Conservation (phyloP, 108 stramenopile genomes). For the Skeletonema potamos region DNA sequence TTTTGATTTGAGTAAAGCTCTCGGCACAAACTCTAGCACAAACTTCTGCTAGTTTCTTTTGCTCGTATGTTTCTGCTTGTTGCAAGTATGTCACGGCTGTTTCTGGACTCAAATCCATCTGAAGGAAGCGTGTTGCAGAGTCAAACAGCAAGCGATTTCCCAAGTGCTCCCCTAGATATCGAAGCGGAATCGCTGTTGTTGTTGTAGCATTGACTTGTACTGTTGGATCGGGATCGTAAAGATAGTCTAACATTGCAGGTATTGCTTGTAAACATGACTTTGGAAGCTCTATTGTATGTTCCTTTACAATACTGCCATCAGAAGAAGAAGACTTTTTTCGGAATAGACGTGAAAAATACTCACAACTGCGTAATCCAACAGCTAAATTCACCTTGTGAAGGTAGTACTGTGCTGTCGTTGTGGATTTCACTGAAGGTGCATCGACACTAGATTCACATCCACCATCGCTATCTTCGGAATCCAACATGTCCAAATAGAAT, state of each 20-base stretch:
- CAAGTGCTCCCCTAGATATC: slow-evolving; percentile 27
- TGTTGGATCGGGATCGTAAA: slow-evolving; percentile 19
- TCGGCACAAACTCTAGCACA: slow-evolving; percentile 41
- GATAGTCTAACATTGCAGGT: slow-evolving; percentile 36
- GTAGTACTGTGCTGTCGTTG: slow-evolving; percentile 33
- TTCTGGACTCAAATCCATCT: slow-evolving; percentile 27
- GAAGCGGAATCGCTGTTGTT: slow-evolving; percentile 34
- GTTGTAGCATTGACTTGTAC: slow-evolving; percentile 31
- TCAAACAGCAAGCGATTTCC: slow-evolving; percentile 34
- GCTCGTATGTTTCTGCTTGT: slow-evolving; percentile 30
- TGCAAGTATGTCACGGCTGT: slow-evolving; percentile 34
- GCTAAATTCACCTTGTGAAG: slow-evolving; percentile 57
- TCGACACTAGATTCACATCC: background rate
- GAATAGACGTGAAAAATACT: slow-evolving; percentile 48
- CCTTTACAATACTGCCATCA: background rate
- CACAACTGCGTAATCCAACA: slow-evolving; percentile 57
- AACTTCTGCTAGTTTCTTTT: slow-evolving; percentile 35
- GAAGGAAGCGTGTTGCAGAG: slow-evolving; percentile 35
- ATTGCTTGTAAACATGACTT: slow-evolving; percentile 28
- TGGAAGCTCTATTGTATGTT: slow-evolving; percentile 34
- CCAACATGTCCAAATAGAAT: slow-evolving; percentile 37
- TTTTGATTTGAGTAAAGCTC: slow-evolving; percentile 38
- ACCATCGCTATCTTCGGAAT: slow-evolving; percentile 20
- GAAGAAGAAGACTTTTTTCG: background rate
- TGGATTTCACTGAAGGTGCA: background rate